Evolutionary conservation across 2,329 filamentous ascomycete species (phyloP), one percentile per base, ranked within the genome.

Genomic region (Fusarium transvaalense): DNA sequence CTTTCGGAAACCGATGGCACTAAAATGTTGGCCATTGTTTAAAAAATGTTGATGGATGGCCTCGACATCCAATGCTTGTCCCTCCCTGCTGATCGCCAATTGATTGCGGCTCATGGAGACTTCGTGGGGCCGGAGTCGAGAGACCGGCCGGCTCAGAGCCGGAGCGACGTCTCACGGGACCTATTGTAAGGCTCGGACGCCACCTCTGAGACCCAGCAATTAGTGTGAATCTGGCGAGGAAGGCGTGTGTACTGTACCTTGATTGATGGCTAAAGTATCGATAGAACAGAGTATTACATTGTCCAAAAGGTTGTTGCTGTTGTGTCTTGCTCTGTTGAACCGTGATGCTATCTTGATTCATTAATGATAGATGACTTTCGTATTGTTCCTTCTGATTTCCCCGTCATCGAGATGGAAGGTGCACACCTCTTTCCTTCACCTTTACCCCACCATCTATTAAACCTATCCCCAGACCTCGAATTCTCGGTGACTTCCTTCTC

Each of bases 91-190:
- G 37, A 41, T 53, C n/a, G 46, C 41, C 47, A 50, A 55, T 61
- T 45, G 51, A 41, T 61, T 63, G 57, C 69, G 68, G 64, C 62
- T 74, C 69, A 61, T 72, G 64, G 61, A 71, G 53, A 54, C 54
- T 41, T 56, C 71, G 71, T 74, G 72, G 71, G 71, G 71, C 72
- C 72, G 72, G 72, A 74, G 71, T 64, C 56, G 66, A 68, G 61
- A 71, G 50, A 54, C 66, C 66, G 66, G 67, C 72, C 72, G 72
- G 72, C 70, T 66, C 72, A 56, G 54, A 74, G 66, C 72, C 72
- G 68, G 68, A 57, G 64, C 51, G 51, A 45, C 55, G 66, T 57
- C 71, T 74, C 71, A 74, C 64, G 69, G 71, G 71, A 71, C 71
- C 67, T 61, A 32, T 53, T 41, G 19, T 31, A 46, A 35, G 32